Conservation (phyloP, 352 stramenopile genomes). For the Phytophthora capsici region DNA sequence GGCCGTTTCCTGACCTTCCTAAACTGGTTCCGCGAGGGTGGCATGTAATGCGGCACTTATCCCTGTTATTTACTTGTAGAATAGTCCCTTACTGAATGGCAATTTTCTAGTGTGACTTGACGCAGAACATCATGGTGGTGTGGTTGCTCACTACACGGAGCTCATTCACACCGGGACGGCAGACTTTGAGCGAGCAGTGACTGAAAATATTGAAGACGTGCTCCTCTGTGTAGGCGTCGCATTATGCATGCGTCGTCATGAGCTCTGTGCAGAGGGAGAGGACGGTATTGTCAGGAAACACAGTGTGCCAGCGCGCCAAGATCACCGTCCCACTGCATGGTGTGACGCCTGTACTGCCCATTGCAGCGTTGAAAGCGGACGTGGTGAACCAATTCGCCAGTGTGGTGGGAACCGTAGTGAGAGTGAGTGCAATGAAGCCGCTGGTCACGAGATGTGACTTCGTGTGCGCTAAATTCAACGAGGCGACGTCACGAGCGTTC, state of each 20-base stretch:
- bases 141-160: slow-evolving; percentile 62
- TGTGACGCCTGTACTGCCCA: slow-evolving; percentile 68
- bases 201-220: slow-evolving; percentile 65
- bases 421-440: slow-evolving; percentile 86
- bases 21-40: slow-evolving; percentile 55
- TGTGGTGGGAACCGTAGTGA: slow-evolving; percentile 73
- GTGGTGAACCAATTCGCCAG: slow-evolving; percentile 84
- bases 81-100: neutral
- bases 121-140: slow-evolving; percentile 53
- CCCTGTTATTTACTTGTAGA: too few relatives aligned
- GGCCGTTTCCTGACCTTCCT: slow-evolving; percentile 68
- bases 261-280: slow-evolving; percentile 61
- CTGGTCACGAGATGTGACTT: slow-evolving; percentile 90
- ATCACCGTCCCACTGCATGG: slow-evolving; percentile 66
- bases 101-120: slow-evolving; percentile 53
- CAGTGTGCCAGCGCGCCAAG: slow-evolving; percentile 51
- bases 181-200: slow-evolving; percentile 62
- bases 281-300: slow-evolving; percentile 47
- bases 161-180: slow-evolving; percentile 52
- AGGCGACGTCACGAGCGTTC: slow-evolving; percentile 73
- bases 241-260: slow-evolving; percentile 66
- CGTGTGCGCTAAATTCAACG: slow-evolving; percentile 82
- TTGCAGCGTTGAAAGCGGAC: slow-evolving; percentile 78
- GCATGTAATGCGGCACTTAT: slow-evolving; percentile 19
- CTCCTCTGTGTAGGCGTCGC: slow-evolving; percentile 70